Conservation (phyloP, 129 eudicot genomes). For the Tagetes patula region DNA sequence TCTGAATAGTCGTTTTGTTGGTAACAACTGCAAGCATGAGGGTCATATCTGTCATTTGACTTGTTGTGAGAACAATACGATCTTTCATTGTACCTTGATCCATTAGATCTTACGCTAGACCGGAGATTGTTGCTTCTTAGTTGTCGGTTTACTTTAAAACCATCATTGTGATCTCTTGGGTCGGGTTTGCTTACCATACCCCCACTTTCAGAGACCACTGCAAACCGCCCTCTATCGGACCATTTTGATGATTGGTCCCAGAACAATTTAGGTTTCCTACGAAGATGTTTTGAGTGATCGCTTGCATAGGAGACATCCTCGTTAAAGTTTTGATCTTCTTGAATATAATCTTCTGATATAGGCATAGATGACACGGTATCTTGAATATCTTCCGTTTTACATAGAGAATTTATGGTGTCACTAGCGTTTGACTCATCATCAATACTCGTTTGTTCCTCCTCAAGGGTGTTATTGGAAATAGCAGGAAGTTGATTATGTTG, state of each 20-base stretch:
- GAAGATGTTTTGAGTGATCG: constrained; percentile 49
- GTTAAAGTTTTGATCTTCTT: constrained; percentile 40
- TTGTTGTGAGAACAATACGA: constrained; percentile 46
- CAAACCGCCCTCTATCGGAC: constrained; percentile 54
- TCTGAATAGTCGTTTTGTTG: constrained; percentile 53
- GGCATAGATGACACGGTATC: constrained; percentile 41
- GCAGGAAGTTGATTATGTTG: constrained; percentile 33
- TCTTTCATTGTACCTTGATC: constrained; percentile 51
- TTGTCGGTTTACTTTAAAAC: constrained; percentile 49
- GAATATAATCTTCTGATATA: constrained; percentile 46
- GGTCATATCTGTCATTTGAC: constrained; percentile 55
- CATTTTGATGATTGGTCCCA: constrained; percentile 49
- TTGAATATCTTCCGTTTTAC: constrained; percentile 57
- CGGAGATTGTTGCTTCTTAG: constrained; percentile 46
- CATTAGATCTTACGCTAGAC: constrained; percentile 43
- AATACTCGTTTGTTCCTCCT: constrained; percentile 40
- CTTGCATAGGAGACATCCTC: constrained; percentile 41
- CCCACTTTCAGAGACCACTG: constrained; percentile 48
- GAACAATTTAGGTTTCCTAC: constrained; percentile 47
- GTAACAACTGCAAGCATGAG: constrained; percentile 65
- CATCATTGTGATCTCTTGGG: constrained; percentile 48
- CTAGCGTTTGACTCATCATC: constrained; percentile 43
- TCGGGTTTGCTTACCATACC: constrained; percentile 51
- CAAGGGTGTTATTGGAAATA: constrained; percentile 25
- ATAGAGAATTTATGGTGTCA: constrained; percentile 37